phyloP scores from a whole-genome alignment of 805 yeast species.

The Candida oleophila region DNA sequence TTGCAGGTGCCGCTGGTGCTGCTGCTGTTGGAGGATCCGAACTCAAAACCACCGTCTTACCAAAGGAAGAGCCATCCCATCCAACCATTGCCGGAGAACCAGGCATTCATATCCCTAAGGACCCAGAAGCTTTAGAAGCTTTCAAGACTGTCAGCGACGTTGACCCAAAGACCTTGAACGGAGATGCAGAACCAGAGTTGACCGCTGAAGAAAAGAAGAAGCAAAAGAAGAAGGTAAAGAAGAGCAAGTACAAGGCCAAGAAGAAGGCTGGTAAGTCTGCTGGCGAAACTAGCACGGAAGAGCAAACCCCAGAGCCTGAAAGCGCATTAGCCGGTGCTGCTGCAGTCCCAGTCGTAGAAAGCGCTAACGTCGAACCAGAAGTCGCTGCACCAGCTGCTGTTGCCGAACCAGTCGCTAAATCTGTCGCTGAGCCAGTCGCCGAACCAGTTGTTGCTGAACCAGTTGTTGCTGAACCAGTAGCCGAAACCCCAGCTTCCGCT shows the following conservation, averaged over 20 bases:
- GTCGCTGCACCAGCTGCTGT: conserved; percentile 12
- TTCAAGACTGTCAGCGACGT: conserved; percentile 49
- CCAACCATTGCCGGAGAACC: conserved; percentile 61
- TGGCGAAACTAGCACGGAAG: conserved; percentile 11
- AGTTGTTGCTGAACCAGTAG: conserved; percentile 13
- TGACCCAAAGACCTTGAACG: conserved; percentile 52
- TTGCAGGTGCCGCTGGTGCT: conserved; percentile 9
- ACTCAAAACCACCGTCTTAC: conserved; percentile 37
- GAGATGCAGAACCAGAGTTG: conserved; percentile 19
- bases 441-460: conserved; percentile 14
- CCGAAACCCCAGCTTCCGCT: conserved; percentile 9
- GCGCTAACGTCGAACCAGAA: conserved; percentile 6
- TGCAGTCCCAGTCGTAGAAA: conserved; percentile 4
- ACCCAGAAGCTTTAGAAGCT: conserved; percentile 65
- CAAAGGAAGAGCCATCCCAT: conserved; percentile 29
- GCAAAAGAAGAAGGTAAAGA: conserved; percentile 45
- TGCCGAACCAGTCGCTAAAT: background rate
- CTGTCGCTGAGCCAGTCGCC: conserved; percentile 11
- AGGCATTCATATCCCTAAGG: conserved; percentile 65
- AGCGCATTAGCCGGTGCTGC: conserved; percentile 14
- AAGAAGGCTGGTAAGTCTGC: conserved; percentile 30
- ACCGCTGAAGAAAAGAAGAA: conserved; percentile 38
- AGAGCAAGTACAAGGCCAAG: conserved; percentile 41
- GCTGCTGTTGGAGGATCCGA: conserved; percentile 8
- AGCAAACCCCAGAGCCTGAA: conserved; percentile 9